Evolutionary conservation across 208 protist species (phyloP), one percentile per base, ranked within the genome.

Genomic region (Zelonia costaricensis): DNA sequence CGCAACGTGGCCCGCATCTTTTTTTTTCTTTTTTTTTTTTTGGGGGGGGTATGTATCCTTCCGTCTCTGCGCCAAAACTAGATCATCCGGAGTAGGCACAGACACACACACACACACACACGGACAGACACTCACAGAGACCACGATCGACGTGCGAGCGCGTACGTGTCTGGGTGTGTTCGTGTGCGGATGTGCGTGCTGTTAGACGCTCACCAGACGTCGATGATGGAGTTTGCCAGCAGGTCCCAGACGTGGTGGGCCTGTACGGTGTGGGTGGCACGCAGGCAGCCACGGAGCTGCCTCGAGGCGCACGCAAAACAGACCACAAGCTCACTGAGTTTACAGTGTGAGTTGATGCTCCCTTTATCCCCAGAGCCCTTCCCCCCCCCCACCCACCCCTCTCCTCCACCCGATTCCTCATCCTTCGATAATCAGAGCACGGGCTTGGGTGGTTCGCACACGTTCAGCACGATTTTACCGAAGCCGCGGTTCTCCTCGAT

Each of bases 401-500:
- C 18, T 12, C 23, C 46, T 15, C 10, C 22, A 15, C 31, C 9
- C 15, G 28, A 18, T n/a, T n/a, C n/a, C n/a, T n/a, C n/a, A n/a
- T n/a, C n/a, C n/a, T n/a, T n/a, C n/a, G n/a, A n/a, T n/a, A n/a
- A n/a, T n/a, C n/a, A n/a, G n/a, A n/a, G 36, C 36, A 42, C 15
- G 22, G 23, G 30, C 28, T 61, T 61, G 5, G 55, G 20, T 15
- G 39, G 18, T 12, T 61, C 55, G n/a, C 28, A 39, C 20, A 53
- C 10, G 4, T 67, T 80, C 28, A 93, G 62, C 16, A 93, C 70
- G 23, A 88, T 52, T 67, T 93, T 93, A 13, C 87, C 87, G 15
- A 56, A 64, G n/a, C 60, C 67, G 18, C 67, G 58, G 63, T 80
- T 83, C 25, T 61, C 66, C 62, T 87, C 78, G 15, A 93, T 35